phyloP scores from a whole-genome alignment of 2,329 filamentous ascomycete species.

The Mycogone perniciosa region DNA sequence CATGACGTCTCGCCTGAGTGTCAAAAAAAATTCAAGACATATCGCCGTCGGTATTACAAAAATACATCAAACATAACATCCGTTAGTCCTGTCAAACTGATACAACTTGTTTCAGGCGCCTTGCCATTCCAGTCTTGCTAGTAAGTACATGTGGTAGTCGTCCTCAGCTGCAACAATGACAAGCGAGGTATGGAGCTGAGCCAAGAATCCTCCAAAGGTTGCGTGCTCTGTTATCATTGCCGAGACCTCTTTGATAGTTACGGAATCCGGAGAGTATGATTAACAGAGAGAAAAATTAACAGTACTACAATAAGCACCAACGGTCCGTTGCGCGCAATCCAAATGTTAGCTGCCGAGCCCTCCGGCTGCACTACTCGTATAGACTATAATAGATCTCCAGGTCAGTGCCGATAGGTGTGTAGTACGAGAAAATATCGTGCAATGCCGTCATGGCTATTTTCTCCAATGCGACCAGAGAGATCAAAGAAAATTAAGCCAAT shows the following conservation, averaged over 20 bases:
- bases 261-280: background rate
- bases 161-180: background rate
- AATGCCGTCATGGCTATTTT: no score
- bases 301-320: constrained; percentile 1
- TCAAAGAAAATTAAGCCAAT: no score
- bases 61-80: background rate
- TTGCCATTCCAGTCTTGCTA: constrained; percentile 1
- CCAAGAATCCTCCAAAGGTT: background rate
- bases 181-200: background rate
- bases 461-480: no score
- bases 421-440: no score
- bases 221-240: background rate
- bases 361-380: background rate
- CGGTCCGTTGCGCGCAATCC: constrained; percentile 8
- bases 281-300: background rate
- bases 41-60: background rate
- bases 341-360: constrained; percentile 1
- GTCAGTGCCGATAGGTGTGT: no score
- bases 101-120: constrained; percentile 5
- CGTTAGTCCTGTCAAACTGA: background rate
- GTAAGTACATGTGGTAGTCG: constrained; percentile 1
- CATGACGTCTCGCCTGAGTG: background rate
- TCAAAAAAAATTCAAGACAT: no score
- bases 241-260: constrained; percentile 4
- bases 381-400: no score